phyloP scores from a whole-genome alignment of 2,329 filamentous ascomycete genomes.

The Trichoderma polysporum region DNA sequence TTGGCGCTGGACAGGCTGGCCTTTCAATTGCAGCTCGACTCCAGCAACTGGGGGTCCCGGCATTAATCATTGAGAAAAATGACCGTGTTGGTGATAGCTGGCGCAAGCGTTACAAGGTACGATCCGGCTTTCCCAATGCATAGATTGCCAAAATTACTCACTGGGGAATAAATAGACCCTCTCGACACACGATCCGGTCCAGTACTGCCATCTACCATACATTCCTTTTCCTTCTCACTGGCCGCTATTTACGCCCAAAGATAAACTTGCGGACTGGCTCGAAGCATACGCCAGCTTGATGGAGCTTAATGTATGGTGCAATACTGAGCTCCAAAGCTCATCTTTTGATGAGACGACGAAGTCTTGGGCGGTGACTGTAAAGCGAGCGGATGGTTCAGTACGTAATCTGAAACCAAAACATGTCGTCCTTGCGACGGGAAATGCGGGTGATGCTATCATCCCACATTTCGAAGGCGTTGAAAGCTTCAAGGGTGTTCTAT shows the following conservation, averaged over 20 bases:
- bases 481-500: background rate
- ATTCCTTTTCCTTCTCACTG: slow-evolving; percentile 62
- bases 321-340: slow-evolving; percentile 47
- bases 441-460: background rate
- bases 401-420: background rate
- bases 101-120: slow-evolving; percentile 57
- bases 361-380: slow-evolving; percentile 50
- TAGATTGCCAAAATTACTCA: background rate
- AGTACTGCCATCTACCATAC: slow-evolving; percentile 62
- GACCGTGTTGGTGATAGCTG: slow-evolving; percentile 62
- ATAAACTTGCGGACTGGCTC: slow-evolving; percentile 69
- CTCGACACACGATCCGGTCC: slow-evolving; percentile 67
- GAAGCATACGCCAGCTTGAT: slow-evolving; percentile 62
- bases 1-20: background rate
- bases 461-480: slow-evolving; percentile 1
- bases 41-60: slow-evolving; percentile 40
- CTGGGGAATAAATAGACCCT: slow-evolving; percentile 42
- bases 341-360: slow-evolving; percentile 50
- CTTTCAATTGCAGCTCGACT: background rate
- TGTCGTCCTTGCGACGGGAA: background rate
- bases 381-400: background rate
- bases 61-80: slow-evolving; percentile 50
- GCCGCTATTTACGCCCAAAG: slow-evolving; percentile 70
- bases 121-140: background rate
- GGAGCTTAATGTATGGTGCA: slow-evolving; percentile 66